phyloP scores from a whole-genome alignment of 306 rosid species.

The Argentina anserina region DNA sequence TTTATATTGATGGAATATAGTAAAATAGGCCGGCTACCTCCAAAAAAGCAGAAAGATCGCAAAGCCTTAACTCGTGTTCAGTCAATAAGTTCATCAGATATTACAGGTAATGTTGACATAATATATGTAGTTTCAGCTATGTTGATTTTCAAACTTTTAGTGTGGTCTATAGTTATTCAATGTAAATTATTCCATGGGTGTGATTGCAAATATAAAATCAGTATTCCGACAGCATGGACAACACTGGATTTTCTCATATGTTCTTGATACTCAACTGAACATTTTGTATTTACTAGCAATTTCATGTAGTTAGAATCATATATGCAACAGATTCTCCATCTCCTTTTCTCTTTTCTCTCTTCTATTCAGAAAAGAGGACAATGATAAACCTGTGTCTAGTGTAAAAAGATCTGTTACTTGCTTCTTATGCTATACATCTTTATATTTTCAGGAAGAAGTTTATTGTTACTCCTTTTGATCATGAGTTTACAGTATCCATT shows the following conservation, averaged over 20 bases:
- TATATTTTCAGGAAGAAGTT: not conserved
- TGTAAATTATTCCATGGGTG: not conserved
- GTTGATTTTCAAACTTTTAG: not conserved
- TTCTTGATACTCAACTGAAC: not conserved
- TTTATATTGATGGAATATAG: slow-evolving; percentile 40
- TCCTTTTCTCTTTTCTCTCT: not conserved
- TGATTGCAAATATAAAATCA: not conserved
- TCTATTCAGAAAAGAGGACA: not conserved
- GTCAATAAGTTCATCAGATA: slow-evolving; percentile 55
- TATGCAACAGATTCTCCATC: not conserved
- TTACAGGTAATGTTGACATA: slow-evolving; percentile 53
- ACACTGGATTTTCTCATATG: not conserved
- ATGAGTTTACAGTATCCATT: not conserved
- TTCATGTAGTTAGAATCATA: not conserved
- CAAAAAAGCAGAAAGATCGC: slow-evolving; percentile 80
- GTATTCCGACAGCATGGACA: not conserved
- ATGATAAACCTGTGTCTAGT: not conserved
- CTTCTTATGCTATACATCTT: not conserved
- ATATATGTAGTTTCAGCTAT: not conserved
- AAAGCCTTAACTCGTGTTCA: slow-evolving; percentile 56
- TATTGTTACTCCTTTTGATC: not conserved
- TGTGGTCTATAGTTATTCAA: not conserved
- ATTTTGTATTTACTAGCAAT: not conserved
- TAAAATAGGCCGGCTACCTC: slow-evolving; percentile 79
- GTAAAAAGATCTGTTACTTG: not conserved